Evolutionary conservation across 306 rosid species (phyloP).

Genomic region (Alnus rubra): DNA sequence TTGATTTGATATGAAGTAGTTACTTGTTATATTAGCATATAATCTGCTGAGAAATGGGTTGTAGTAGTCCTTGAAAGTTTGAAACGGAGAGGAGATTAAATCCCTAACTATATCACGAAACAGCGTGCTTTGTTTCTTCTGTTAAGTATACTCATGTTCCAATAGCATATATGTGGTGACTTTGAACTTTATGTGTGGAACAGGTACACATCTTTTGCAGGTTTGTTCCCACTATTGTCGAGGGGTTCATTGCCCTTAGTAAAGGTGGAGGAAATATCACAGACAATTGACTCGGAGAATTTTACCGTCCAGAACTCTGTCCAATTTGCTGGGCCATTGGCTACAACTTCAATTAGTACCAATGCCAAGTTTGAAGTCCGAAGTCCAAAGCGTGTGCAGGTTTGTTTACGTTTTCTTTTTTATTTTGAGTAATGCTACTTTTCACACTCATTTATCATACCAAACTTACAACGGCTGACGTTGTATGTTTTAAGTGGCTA

Average conservation of each 20-base stretch:
- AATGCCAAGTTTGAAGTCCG: slow-evolving; percentile 80
- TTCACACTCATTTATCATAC: no score
- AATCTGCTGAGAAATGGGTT: neutral
- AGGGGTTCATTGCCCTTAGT: slow-evolving; percentile 65
- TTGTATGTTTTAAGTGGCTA: no score
- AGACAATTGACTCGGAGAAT: slow-evolving; percentile 67
- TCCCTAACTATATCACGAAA: no score
- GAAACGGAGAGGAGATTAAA: neutral
- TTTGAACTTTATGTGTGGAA: neutral
- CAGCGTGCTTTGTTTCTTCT: neutral
- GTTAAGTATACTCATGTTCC: neutral
- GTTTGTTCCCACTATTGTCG: slow-evolving; percentile 76
- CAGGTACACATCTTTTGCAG: slow-evolving; percentile 84
- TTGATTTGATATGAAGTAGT: neutral
- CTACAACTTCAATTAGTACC: slow-evolving; percentile 87
- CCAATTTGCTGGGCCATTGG: slow-evolving; percentile 72
- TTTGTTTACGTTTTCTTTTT: slow-evolving; percentile 5
- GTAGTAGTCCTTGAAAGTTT: neutral
- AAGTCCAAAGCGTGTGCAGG: slow-evolving; percentile 92
- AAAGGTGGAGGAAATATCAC: slow-evolving; percentile 88
- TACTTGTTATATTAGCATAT: neutral
- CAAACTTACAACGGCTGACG: no score
- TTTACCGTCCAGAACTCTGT: slow-evolving; percentile 81
- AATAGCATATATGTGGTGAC: neutral
- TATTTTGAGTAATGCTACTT: neutral